Evolutionary conservation across 495 filamentous ascomycete species (phyloP).

Genomic region (Pseudomonodictys pantanalensis): DNA sequence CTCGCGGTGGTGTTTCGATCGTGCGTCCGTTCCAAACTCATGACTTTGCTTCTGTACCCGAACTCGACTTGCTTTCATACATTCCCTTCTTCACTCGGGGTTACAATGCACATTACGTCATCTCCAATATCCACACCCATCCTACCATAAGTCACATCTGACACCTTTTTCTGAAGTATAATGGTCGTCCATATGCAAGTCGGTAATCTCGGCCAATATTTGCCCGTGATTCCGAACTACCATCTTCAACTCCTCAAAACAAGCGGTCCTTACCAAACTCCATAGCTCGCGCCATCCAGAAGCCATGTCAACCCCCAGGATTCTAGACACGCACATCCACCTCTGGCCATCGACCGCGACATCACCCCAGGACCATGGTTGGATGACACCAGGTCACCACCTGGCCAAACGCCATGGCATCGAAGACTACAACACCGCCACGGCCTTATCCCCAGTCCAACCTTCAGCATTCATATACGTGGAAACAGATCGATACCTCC

Average conservation of each 20-base stretch:
- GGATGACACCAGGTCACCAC: slow-evolving; percentile 56
- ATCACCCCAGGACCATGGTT: slow-evolving; percentile 59
- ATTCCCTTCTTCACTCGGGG: too few relatives aligned
- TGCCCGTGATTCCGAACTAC: too few relatives aligned
- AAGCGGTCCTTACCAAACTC: background rate
- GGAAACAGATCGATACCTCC: slow-evolving; percentile 65
- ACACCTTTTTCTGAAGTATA: too few relatives aligned
- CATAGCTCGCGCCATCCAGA: background rate
- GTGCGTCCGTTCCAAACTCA: too few relatives aligned
- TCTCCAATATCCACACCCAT: too few relatives aligned
- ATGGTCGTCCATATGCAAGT: too few relatives aligned
- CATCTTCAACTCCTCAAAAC: background rate
- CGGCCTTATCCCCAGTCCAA: slow-evolving; percentile 2
- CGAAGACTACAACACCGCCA: slow-evolving; percentile 11
- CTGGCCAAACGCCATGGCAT: slow-evolving; percentile 44
- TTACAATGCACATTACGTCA: too few relatives aligned
- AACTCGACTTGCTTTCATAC: too few relatives aligned
- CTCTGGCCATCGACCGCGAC: slow-evolving; percentile 63
- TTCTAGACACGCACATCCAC: slow-evolving; percentile 87
- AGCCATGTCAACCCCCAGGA: slow-evolving; percentile 36
- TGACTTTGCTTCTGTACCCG: too few relatives aligned
- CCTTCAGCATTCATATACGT: slow-evolving; percentile 72
- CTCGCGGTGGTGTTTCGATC: too few relatives aligned
- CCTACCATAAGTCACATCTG: too few relatives aligned
- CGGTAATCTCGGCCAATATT: too few relatives aligned